Evolutionary conservation across 768 basidiomycete species (phyloP), one percentile per base, ranked within the genome.

Genomic region (Crassisporium funariophilum): DNA sequence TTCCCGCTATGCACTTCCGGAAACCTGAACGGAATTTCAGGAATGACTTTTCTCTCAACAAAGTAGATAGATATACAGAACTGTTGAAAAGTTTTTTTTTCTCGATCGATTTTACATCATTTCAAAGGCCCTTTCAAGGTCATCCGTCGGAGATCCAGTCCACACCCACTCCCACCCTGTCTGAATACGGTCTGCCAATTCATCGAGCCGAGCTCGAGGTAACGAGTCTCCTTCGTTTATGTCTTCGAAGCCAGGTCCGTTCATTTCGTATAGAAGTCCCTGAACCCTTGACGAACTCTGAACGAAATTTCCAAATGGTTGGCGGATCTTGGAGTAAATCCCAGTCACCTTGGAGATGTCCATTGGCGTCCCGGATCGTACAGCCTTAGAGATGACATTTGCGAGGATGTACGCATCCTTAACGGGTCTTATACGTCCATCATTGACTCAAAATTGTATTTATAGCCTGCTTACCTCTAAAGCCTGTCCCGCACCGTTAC

Each of bases 371-470:
- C 24, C 27, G 10, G n/a, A 15, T 1, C n/a, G 39, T 16, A 41
- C 25, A 10, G 36, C n/a, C 40, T 52, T 52, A 13, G 35, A 67
- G 23, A 80, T 73, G 23, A 77, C 63, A 1, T 65, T 65, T 0
- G 77, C 66, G 21, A 81, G 69, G 3, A 81, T 47, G 54, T 71
- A 76, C 0, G 75, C 79, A 38, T 81, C 79, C 60, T 62, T 21
- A n/a, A 7, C 19, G n/a, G 16, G 16, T 13, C 4, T 24, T 39
- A 23, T 19, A 33, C 15, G 16, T 7, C 11, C 10, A 10, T 10
- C 13, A 22, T 42, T n/a, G n/a, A 16, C 44, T 13, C 24, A 20
- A 13, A 35, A 35, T 11, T 23, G n/a, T 16, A 12, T 21, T 17
- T 23, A 5, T 10, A 15, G 10, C 10, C 17, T 24, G 34, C 68